Evolutionary conservation across 257 asterid genomes (phyloP).

Genomic region (Solanum verrucosum): DNA sequence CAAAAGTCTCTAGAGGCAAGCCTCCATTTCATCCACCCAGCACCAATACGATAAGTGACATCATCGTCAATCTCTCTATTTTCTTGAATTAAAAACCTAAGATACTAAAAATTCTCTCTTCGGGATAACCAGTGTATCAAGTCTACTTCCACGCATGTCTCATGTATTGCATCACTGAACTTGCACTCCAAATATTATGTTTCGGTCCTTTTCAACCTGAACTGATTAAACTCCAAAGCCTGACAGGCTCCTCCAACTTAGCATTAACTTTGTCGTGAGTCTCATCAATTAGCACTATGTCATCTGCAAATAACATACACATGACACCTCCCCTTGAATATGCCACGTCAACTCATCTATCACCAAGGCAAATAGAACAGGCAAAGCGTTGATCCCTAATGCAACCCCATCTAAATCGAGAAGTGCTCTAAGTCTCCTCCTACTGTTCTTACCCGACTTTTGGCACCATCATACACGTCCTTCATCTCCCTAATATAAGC

Average conservation of each 20-base stretch:
- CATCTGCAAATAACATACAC: neutral
- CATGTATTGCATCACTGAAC: neutral
- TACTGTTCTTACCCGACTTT: neutral
- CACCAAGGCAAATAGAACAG: neutral
- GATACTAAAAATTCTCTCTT: neutral
- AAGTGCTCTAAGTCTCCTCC: neutral
- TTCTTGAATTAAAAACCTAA: neutral
- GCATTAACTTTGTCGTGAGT: neutral
- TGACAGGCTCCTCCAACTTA: neutral
- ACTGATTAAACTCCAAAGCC: neutral
- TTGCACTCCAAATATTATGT: neutral
- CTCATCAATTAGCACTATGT: neutral
- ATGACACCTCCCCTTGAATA: neutral
- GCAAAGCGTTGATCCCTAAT: neutral
- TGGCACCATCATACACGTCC: neutral
- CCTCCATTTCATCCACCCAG: neutral
- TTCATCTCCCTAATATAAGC: neutral
- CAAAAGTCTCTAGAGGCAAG: neutral
- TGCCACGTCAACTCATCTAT: neutral
- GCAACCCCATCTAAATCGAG: neutral
- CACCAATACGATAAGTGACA: neutral
- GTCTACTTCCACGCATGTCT: neutral
- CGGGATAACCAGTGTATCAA: neutral
- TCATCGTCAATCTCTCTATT: neutral
- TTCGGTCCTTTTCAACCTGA: neutral